phyloP scores from a whole-genome alignment of 1,139 yeast species.

The Saccharomycopsis phalli region DNA sequence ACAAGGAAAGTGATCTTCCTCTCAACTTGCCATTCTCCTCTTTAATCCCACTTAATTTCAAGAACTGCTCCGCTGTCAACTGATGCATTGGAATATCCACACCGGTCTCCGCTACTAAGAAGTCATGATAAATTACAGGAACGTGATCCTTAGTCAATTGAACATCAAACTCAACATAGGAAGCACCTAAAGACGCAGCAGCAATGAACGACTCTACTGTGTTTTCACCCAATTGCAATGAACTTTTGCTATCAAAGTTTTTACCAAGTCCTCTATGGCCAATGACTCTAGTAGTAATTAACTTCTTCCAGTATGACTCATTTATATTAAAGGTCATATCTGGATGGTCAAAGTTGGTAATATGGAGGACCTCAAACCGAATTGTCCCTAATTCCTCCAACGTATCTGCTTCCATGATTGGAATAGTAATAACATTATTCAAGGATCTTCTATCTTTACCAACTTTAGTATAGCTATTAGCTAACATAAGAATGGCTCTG shows the following conservation, averaged over 20 bases:
- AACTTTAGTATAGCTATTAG: conserved; percentile 55
- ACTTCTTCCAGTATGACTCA: conserved; percentile 86
- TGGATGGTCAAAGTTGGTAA: conserved; percentile 67
- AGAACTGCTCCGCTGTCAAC: conserved; percentile 80
- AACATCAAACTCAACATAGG: conserved; percentile 92
- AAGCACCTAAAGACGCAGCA: conserved; percentile 91
- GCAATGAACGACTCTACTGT: conserved; percentile 94
- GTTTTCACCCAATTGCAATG: conserved; percentile 90
- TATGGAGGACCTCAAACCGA: conserved; percentile 65
- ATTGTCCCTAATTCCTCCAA: conserved; percentile 72
- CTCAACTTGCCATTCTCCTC: conserved; percentile 20
- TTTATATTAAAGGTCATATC: conserved; percentile 60
- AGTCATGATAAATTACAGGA: conserved; percentile 94
- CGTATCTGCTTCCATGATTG: conserved; percentile 64
- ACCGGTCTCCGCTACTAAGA: conserved; percentile 91
- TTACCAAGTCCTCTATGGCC: conserved; percentile 97
- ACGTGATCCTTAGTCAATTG: conserved; percentile 89
- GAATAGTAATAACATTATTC: conserved; percentile 60
- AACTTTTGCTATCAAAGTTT: conserved; percentile 58
- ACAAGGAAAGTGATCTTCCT: conserved; percentile 1
- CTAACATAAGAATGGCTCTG: conserved; percentile 73
- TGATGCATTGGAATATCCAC: conserved; percentile 96
- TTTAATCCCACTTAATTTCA: conserved; percentile 43
- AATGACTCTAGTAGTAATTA: conserved; percentile 83
- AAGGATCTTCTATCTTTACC: conserved; percentile 66